Conservation (phyloP, 225 moss, liverwort and hornwort species). For the Straminergon stramineum region DNA sequence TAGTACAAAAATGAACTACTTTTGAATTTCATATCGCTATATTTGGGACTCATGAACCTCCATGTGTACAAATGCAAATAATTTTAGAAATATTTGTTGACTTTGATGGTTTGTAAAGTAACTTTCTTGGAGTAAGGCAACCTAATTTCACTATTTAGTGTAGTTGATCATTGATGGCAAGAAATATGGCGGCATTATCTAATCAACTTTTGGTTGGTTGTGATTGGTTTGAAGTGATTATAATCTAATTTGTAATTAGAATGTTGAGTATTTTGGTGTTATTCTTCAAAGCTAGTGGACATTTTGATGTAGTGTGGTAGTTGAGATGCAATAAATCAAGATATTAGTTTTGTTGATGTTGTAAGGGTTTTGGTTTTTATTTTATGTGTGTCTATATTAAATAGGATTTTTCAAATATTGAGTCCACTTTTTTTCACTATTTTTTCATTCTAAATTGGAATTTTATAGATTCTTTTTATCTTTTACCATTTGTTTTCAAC, state of each 20-base stretch:
- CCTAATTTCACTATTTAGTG: too few relatives aligned
- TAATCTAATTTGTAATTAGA: fast-evolving
- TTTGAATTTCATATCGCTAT: too few relatives aligned
- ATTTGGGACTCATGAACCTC: too few relatives aligned
- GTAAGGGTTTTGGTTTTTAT: neutral
- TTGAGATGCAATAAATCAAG: neutral
- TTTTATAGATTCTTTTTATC: neutral
- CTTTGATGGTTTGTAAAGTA: too few relatives aligned
- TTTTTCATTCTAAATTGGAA: neutral
- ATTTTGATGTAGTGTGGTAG: neutral
- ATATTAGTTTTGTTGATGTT: neutral
- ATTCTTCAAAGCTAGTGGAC: neutral
- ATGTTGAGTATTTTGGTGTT: neutral
- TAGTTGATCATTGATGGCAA: neutral
- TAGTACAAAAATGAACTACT: too few relatives aligned
- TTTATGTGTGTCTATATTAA: neutral
- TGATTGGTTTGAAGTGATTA: neutral
- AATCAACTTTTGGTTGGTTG: neutral
- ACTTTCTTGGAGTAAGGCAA: too few relatives aligned
- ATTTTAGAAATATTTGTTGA: too few relatives aligned
- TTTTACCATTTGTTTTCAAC: fast-evolving
- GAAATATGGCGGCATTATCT: neutral
- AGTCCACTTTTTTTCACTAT: neutral
- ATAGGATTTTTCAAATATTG: neutral
- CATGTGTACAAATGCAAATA: too few relatives aligned